A percentile compares a stretch with the other conserved stretches of the same genome.
phyloP scores from a whole-genome alignment of 2,329 filamentous ascomycete species.

The Pezizomycotina sp. region DNA sequence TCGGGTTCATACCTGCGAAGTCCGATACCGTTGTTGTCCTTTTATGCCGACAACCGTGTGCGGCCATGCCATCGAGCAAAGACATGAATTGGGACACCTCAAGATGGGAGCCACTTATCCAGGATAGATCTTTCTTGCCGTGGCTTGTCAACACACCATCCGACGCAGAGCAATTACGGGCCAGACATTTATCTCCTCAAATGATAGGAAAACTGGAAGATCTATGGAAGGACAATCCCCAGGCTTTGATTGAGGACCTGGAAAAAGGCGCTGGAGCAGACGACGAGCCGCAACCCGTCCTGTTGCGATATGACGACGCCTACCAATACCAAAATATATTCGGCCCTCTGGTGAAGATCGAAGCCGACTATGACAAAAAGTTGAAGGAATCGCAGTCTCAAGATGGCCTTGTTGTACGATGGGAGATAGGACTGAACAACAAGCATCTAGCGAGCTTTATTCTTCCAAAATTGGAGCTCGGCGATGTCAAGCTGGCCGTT shows the following conservation, averaged over 20 bases:
- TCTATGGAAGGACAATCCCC: conserved; percentile 92
- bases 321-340: conserved; percentile 99
- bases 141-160: conserved; percentile 85
- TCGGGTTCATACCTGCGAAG: conserved; percentile 96
- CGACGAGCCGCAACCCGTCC: conserved; percentile 82
- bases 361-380: conserved; percentile 97
- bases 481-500: conserved; percentile 93
- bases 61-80: conserved; percentile 84
- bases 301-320: conserved; percentile 88
- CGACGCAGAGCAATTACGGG: conserved; percentile 89
- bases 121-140: conserved; percentile 82
- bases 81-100: conserved; percentile 99
- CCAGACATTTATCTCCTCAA: conserved; percentile 78
- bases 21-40: conserved; percentile 96
- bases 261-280: conserved; percentile 85
- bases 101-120: conserved; percentile 91
- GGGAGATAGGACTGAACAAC: conserved; percentile 91
- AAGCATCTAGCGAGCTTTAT: conserved; percentile 94
- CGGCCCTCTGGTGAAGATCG: conserved; percentile 93
- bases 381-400: conserved; percentile 96
- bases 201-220: conserved; percentile 94
- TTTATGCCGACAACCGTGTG: conserved; percentile 89
- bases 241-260: conserved; percentile 73
- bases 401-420: conserved; percentile 82
- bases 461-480: conserved; percentile 88